A percentile compares a stretch with the other conserved stretches of the same genome.
Conservation (phyloP, 352 stramenopile genomes). For the Phytophthora brassicae region DNA sequence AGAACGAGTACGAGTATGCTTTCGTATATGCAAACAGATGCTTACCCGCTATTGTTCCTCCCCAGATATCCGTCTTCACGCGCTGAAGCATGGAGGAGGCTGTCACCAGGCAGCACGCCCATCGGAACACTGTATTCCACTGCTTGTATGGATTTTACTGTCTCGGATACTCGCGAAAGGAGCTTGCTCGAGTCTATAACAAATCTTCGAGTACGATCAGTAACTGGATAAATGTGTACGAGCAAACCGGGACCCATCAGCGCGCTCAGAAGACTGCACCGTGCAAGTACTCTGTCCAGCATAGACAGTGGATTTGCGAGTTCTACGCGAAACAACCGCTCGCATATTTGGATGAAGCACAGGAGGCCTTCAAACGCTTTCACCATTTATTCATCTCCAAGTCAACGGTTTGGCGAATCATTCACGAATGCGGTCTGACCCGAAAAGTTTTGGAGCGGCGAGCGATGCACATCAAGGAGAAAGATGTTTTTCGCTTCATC, state of each 20-base stretch:
- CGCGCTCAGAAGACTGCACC: not conserved
- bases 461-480: not conserved
- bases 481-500: not conserved
- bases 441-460: not conserved
- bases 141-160: not conserved
- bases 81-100: not conserved
- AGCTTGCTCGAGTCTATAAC: not conserved
- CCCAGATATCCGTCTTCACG: too few relatives aligned
- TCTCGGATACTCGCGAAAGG: not conserved
- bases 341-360: not conserved
- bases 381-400: not conserved
- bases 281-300: not conserved
- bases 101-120: not conserved
- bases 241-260: not conserved
- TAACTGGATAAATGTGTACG: slow-evolving; percentile 2
- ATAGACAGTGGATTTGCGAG: not conserved
- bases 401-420: not conserved
- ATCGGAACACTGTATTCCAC: not conserved
- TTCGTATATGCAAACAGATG: too few relatives aligned
- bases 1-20: too few relatives aligned
- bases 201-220: not conserved
- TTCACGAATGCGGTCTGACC: not conserved
- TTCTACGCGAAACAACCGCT: not conserved
- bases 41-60: too few relatives aligned
- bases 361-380: not conserved